These are phyloP conservation scores for Hypoxylon sp. DNA, from an alignment of 2,329 filamentous ascomycete species.

Conservation along the genomic window DNA sequence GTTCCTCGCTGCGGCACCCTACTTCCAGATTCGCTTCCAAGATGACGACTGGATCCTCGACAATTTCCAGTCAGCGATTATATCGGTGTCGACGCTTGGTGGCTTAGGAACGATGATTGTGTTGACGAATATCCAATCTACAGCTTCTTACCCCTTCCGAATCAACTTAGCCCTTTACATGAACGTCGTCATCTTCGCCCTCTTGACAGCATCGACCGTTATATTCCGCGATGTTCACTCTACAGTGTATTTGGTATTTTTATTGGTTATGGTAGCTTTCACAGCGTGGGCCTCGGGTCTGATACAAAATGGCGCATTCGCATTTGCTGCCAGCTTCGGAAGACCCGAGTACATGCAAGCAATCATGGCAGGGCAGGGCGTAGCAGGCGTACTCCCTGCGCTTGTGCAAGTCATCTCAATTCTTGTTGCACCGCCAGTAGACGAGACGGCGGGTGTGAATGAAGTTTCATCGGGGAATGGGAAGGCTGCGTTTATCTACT, in stretches of 20 bases:
- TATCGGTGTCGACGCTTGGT: conserved; percentile 86
- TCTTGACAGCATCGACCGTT: conserved; percentile 85
- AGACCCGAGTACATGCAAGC: conserved; percentile 92
- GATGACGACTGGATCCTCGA: conserved; percentile 78
- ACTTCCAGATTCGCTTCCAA: conserved; percentile 88
- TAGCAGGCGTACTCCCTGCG: conserved; percentile 91
- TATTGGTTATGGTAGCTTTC: conserved; percentile 85
- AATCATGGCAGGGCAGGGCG: conserved; percentile 94
- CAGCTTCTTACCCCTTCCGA: conserved; percentile 88
- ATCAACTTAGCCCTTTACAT: conserved; percentile 84
- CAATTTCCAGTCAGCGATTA: conserved; percentile 91
- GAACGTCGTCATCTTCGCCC: conserved; percentile 81
- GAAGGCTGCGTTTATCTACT: conserved; percentile 89
- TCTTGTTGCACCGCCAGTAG: conserved; percentile 68
- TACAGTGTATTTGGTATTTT: conserved; percentile 80
- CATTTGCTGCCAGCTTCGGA: conserved; percentile 89
- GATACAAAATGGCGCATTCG: conserved; percentile 94
- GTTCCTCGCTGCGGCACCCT: conserved; percentile 95
- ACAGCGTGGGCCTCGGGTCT: conserved; percentile 86
- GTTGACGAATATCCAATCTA: conserved; percentile 83
- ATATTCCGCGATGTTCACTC: conserved; percentile 75
- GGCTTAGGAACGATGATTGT: conserved; percentile 83
- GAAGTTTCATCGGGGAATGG: conserved; percentile 57
- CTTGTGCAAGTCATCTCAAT: conserved; percentile 87
- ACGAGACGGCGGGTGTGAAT: conserved; percentile 55